These are phyloP conservation scores for Colletotrichum graminicola DNA, from an alignment of 2,329 filamentous ascomycete species.

Conservation along the genomic window DNA sequence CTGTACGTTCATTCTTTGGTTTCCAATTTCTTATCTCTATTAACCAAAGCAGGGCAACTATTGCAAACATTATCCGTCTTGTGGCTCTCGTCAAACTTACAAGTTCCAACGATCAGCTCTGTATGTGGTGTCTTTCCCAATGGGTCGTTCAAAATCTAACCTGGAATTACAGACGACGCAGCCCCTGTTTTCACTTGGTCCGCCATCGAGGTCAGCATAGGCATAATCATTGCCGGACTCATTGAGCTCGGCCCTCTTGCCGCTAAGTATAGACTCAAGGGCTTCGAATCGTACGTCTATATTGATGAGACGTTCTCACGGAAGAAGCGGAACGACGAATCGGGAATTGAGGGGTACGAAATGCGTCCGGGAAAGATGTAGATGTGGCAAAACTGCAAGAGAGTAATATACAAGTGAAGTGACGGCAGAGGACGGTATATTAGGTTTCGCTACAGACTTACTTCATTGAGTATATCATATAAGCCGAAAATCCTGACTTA, in stretches of 20 bases:
- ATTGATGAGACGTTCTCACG: background rate
- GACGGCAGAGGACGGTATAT: no score
- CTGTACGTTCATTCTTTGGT: background rate
- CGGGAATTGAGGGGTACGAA: slow-evolving; percentile 5
- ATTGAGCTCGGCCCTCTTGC: slow-evolving; percentile 36
- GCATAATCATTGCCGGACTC: slow-evolving; percentile 30
- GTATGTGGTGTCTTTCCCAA: background rate
- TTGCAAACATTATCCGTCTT: slow-evolving; percentile 33
- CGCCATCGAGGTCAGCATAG: slow-evolving; percentile 33
- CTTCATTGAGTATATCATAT: no score
- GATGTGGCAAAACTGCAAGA: background rate
- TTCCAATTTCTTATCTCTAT: background rate
- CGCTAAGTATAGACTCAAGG: slow-evolving; percentile 26
- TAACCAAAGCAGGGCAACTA: slow-evolving; percentile 12
- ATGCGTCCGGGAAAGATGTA: slow-evolving; percentile 14
- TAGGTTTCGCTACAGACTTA: no score
- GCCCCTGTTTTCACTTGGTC: slow-evolving; percentile 37
- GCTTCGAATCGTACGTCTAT: slow-evolving; percentile 19
- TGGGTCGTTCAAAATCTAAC: background rate
- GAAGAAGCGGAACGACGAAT: slow-evolving; percentile 5
- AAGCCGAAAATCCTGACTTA: no score
- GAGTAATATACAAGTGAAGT: background rate
- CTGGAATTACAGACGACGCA: slow-evolving; percentile 1
- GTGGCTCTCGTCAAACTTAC: slow-evolving; percentile 22
- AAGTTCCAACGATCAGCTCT: slow-evolving; percentile 14